Percentiles rank a stretch among this genome's conserved stretches.
Evolutionary conservation across 2,329 filamentous ascomycete species (phyloP).

Genomic region (Aspergillus caelatus): DNA sequence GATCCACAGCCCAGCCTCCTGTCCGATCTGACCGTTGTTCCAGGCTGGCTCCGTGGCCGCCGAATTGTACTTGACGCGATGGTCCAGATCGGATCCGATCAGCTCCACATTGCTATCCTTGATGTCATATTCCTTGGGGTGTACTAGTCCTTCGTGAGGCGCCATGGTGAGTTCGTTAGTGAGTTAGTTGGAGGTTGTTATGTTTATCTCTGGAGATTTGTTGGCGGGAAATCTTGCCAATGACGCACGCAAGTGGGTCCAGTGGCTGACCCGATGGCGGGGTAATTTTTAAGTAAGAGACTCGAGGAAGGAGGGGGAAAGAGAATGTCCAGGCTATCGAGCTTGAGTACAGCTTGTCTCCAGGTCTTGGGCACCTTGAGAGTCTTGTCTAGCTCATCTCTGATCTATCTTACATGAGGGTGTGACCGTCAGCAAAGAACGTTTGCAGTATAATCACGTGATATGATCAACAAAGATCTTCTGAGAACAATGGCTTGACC

Average conservation of each 20-base stretch:
- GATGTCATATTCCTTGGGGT: conserved; percentile 67
- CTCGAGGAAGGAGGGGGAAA: neutral
- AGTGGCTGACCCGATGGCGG: neutral
- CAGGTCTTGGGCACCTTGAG: too few relatives aligned
- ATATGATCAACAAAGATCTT: too few relatives aligned
- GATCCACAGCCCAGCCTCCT: conserved; percentile 57
- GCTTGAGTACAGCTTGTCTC: fast-evolving
- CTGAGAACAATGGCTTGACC: neutral
- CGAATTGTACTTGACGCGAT: conserved; percentile 69
- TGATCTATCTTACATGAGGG: too few relatives aligned
- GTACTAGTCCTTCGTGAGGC: conserved; percentile 64
- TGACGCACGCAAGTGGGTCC: neutral
- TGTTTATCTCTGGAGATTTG: neutral
- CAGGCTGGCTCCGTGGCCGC: conserved; percentile 68
- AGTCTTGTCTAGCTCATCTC: neutral
- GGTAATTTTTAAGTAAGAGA: neutral
- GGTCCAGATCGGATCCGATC: conserved; percentile 66
- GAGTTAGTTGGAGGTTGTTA: neutral
- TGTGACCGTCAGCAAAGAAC: too few relatives aligned
- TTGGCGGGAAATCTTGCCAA: neutral
- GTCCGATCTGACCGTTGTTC: conserved; percentile 61
- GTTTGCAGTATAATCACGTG: too few relatives aligned
- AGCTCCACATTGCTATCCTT: conserved; percentile 70
- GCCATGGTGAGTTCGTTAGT: conserved; percentile 50
- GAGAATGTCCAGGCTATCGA: neutral